Percentiles rank a stretch among this genome's conserved stretches.
Conservation (phyloP, 2,329 filamentous ascomycete species). For the Beauveria australis region DNA sequence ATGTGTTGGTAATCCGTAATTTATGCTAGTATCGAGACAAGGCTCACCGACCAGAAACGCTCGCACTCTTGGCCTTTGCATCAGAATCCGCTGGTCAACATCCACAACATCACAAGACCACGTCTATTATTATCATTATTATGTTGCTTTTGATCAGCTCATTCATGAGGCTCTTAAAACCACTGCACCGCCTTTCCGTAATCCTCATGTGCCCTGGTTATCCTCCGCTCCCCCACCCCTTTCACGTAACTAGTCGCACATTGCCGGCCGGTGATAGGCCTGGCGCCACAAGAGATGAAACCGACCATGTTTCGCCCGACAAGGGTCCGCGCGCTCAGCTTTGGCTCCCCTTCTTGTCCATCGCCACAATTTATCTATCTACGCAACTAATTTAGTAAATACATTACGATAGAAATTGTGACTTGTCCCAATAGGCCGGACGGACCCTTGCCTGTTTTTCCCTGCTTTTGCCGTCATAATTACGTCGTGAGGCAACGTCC, state of each 20-base stretch:
- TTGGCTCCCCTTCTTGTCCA: not conserved
- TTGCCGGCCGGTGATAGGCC: conserved; percentile 13
- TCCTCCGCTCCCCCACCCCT: not conserved
- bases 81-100: not conserved
- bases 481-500: not conserved
- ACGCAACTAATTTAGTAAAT: not conserved
- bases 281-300: conserved; percentile 17
- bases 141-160: no score
- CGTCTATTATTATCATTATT: no score
- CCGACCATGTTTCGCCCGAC: conserved; percentile 19
- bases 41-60: no score
- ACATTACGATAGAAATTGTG: not conserved
- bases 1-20: no score
- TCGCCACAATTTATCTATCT: not conserved
- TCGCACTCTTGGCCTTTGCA: not conserved
- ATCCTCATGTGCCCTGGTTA: not conserved
- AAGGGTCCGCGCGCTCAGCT: conserved; percentile 1
- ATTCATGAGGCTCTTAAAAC: no score
- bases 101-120: not conserved
- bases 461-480: not conserved
- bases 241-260: not conserved
- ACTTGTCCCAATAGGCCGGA: not conserved
- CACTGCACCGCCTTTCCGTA: not conserved
- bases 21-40: no score
- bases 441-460: not conserved